Conservation (phyloP, 495 filamentous ascomycete genomes). For the Staphylotrichum tortipilum region DNA sequence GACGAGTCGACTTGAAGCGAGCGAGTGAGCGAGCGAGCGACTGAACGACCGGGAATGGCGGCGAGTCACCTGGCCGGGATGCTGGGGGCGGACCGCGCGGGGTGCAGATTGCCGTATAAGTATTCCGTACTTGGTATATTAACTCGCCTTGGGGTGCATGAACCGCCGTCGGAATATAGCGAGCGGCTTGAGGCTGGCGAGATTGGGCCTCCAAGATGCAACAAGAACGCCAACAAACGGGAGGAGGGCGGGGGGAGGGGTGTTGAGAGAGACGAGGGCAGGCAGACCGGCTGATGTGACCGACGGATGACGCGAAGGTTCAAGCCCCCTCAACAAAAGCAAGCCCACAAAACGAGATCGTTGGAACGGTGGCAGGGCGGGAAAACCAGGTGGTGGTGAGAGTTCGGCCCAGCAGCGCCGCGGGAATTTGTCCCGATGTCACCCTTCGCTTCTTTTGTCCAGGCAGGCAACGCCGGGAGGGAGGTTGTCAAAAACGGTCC, state of each 20-base stretch:
- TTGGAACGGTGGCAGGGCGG: too few relatives aligned
- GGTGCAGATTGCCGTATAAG: background rate
- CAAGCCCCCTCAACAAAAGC: background rate
- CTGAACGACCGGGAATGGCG: too few relatives aligned
- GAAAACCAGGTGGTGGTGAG: too few relatives aligned
- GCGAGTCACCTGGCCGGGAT: background rate
- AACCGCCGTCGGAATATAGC: slow-evolving; percentile 1
- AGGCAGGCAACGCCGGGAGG: too few relatives aligned
- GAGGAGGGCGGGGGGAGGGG: too few relatives aligned
- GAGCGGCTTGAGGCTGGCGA: slow-evolving; percentile 1
- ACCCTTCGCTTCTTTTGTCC: too few relatives aligned
- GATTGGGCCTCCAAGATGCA: background rate
- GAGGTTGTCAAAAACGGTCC: too few relatives aligned
- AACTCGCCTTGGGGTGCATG: slow-evolving; percentile 6
- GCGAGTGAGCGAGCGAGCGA: too few relatives aligned
- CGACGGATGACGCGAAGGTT: too few relatives aligned
- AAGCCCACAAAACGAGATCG: background rate
- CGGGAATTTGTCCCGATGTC: background rate
- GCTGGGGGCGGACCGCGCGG: background rate
- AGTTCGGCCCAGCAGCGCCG: background rate
- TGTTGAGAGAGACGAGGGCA: background rate
- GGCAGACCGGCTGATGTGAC: background rate
- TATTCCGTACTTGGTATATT: slow-evolving; percentile 11
- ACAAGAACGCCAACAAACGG: too few relatives aligned
- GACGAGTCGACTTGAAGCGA: too few relatives aligned